Base-by-base conservation (phyloP, 2,329 filamentous ascomycete genomes). In the Colletotrichum ledebouriae region DNA sequence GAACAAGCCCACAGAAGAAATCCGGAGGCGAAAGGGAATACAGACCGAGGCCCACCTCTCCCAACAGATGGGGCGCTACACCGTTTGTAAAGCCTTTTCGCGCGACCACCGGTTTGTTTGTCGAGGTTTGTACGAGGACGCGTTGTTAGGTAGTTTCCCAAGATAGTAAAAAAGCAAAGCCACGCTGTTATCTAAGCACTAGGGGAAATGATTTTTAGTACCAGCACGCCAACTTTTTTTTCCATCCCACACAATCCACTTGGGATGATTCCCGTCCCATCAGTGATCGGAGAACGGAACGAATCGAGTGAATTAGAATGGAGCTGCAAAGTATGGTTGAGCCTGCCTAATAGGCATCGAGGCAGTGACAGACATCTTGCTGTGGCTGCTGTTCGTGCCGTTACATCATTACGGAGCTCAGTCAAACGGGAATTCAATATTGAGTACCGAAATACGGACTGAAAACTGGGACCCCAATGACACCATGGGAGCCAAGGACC, bases 331-430 rank as follows among this genome's bases (percentile, higher is more conserved):
- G 13, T n/a, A n/a, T 20, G 33, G 52, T 37, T 22, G 34, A 39
- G 33, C 34, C 29, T 34, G 50, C 33, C 34, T 17, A 29, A 22
- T 22, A 22, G 22, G 52, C 33, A 55, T 39, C 37, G 52, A 55
- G 52, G 52, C 52, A 20, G 34, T 55, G 52, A 11, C 33, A 55
- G 33, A 37, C 6, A 4, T 29, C 29, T 46, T 46, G 42, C 9
- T 46, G 15, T 15, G 11, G 2, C 37, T 3, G 10, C 11, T 39
- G 37, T 15, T 39, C 4, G 5, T 39, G 37, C 57, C 57, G 57
- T 49, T 59, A 49, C 58, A 60, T 60, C 58, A 60, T 60, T 52
- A 60, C 58, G 46, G 58, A 52, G 58, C 17, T 49, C 34, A 59
- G 37, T 29, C 58, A 52, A 60, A 60, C 46, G 58, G 34, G 33